Evolutionary conservation across 331 rosid species (phyloP), one percentile per base, ranked within the genome.

Genomic region (Quercus phellos): DNA sequence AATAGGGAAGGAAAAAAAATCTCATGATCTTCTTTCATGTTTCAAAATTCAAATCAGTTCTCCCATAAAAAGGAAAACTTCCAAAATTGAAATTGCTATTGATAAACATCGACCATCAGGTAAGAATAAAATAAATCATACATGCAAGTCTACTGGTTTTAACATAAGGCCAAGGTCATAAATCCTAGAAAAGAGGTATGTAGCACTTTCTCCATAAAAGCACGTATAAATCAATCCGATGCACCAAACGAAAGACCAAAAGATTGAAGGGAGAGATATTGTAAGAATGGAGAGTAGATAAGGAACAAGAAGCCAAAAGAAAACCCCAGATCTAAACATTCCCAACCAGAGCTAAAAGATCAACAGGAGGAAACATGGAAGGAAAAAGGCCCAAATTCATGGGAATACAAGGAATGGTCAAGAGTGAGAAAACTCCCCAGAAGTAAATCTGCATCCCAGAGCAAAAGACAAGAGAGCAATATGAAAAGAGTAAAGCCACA

Each of bases 311-410:
- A 13, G 55, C 55, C 46, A 58, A 72, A 54, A 78, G 73, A 82
- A 68, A 54, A 75, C 35, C 67, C 58, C 74, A 82, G 83, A 74
- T 46, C 66, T 21, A 54, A 74, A 70, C n/a, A 68, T 21, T 78
- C 21, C 42, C 30, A 68, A 70, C 71, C 55, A 79, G 78, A 69
- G 75, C 59, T 35, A 50, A n/a, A 56, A 61, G 53, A 74, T 71
- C 80, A 75, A 72, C 51, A 18, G 81, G 85, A 80, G 79, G 70
- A 18, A 30, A 74, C 51, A 32, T 70, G 55, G 75, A 82, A 70
- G 71, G 4, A 66, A 74, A 76, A 60, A 34, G 58, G 6, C 79
- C 70, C 80, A 55, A 7, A 71, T 50, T 69, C 76, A 64, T 22
- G 29, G 74, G 34, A 67, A 51, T 38, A 38, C 46, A 70, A 7